A percentile compares a stretch with the other conserved stretches of the same genome.
Conservation (phyloP, 805 yeast species). For the Myxozyma neotropica region DNA sequence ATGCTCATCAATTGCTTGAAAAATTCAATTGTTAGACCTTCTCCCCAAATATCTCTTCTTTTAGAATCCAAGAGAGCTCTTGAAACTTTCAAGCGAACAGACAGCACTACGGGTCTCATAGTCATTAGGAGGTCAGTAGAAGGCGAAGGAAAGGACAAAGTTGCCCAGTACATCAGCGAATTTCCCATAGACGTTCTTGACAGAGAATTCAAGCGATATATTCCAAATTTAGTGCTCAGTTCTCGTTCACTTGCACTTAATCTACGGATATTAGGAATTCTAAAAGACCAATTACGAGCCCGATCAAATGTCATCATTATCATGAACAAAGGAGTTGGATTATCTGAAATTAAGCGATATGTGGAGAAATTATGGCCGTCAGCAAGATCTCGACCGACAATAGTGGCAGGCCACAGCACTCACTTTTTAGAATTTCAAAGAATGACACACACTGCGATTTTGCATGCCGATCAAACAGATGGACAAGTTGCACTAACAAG, state of each 20-base stretch:
- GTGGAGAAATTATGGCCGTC: constrained; percentile 4
- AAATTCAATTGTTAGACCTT: background rate
- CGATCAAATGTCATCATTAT: constrained; percentile 4
- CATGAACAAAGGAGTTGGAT: constrained; percentile 7
- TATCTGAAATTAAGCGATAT: constrained; percentile 6
- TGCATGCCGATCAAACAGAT: constrained; percentile 2
- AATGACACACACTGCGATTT: background rate
- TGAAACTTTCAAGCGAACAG: background rate
- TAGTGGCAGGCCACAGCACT: constrained; percentile 2
- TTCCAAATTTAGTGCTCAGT: constrained; percentile 6
- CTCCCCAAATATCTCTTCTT: constrained; percentile 4
- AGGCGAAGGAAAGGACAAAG: background rate
- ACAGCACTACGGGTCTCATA: background rate
- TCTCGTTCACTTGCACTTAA: background rate
- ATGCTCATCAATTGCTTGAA: constrained; percentile 6
- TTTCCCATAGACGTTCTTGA: background rate
- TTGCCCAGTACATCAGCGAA: background rate
- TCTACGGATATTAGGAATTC: background rate
- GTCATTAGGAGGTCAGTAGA: background rate
- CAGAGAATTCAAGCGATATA: background rate
- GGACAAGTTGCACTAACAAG: constrained; percentile 7
- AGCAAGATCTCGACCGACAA: constrained; percentile 4
- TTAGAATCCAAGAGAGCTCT: background rate
- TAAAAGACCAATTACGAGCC: background rate
- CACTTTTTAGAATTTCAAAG: constrained; percentile 1